Evolutionary conservation across 2,329 filamentous ascomycete genomes (phyloP), one percentile per base, ranked within the genome.

Genomic region (Furcasterigmium furcatum): DNA sequence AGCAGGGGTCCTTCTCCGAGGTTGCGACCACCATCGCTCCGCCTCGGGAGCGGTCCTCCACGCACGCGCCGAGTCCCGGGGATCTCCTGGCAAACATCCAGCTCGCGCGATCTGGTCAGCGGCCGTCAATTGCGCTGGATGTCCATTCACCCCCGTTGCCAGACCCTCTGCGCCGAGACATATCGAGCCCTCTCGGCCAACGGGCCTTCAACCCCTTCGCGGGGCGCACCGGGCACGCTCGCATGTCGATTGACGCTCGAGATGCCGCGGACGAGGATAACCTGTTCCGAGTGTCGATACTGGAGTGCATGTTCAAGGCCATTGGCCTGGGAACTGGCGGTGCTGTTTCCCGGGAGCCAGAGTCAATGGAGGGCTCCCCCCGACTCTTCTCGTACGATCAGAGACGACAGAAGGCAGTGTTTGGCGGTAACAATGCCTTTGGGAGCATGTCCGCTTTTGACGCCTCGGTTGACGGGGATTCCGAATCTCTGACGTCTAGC

Each of bases 251-350:
- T 24, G 86, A 90, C 56, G 80, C 86, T 5, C 84, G 91, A 53
- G 91, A 96, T 46, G 87, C 88, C 0, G 70, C 91, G 8, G 89
- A 96, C 53, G 94, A 97, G 60, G 92, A 96, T 57, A 82, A 85
- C 39, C 67, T 95, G 7, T 97, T 99, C 64, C 79, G 95, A 34
- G 85, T 90, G 47, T 95, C 91, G 0, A 90, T 99, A 14, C 70
- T 97, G 19, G 90, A 96, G 55, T 97, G 94, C 61, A 95, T 99
- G 71, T 92, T 96, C 67, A 96, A 92, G 60, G 87, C 91, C 0
- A 87, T 99, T 49, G 94, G 94, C 0, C 70, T 99, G 46, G 87
- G 84, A 18, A 82, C 84, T 25, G 79, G 76, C 4, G 83, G 83
- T 29, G 80, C 84, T 47, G 74, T 78, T 1, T 73, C 86, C 1